phyloP scores from a whole-genome alignment of 2,329 filamentous ascomycete genomes.

The Colletotrichum salicis region DNA sequence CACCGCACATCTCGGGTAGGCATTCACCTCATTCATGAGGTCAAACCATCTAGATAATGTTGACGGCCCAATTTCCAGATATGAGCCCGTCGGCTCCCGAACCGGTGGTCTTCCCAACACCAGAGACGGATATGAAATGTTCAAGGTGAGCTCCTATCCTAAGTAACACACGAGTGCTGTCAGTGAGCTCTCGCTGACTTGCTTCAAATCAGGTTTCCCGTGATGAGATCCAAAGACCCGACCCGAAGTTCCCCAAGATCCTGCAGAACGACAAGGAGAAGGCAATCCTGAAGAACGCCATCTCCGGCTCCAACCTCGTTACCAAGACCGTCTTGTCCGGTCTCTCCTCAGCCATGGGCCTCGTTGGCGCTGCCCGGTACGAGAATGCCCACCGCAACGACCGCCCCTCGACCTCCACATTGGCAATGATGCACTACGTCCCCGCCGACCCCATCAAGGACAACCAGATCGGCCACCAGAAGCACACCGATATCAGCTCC shows the following conservation, averaged over 20 bases:
- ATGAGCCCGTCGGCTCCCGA: conserved; percentile 60
- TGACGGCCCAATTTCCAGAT: conserved; percentile 43
- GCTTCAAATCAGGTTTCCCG: conserved; percentile 49
- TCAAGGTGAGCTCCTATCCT: conserved; percentile 51
- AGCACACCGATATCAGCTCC: conserved; percentile 67
- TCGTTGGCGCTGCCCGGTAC: conserved; percentile 57
- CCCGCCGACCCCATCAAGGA: conserved; percentile 52
- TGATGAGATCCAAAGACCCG: conserved; percentile 60
- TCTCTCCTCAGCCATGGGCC: conserved; percentile 58
- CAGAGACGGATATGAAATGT: conserved; percentile 65
- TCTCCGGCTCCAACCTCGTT: conserved; percentile 60
- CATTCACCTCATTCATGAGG: background rate
- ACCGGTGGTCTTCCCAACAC: conserved; percentile 58
- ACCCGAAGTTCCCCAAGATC: conserved; percentile 56
- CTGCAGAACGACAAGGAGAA: conserved; percentile 61
- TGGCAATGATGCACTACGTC: conserved; percentile 67
- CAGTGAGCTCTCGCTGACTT: background rate
- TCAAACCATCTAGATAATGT: background rate
- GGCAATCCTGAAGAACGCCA: conserved; percentile 59
- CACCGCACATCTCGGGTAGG: conserved; percentile 62
- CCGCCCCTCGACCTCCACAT: conserved; percentile 58
- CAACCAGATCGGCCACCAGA: conserved; percentile 62
- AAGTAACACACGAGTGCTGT: too few relatives aligned
- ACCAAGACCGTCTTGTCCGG: conserved; percentile 61
- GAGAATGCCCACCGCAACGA: conserved; percentile 64